Evolutionary conservation across 1,284 basidiomycete species (phyloP), one percentile per base, ranked within the genome.

Genomic region (Naganishia sp.): DNA sequence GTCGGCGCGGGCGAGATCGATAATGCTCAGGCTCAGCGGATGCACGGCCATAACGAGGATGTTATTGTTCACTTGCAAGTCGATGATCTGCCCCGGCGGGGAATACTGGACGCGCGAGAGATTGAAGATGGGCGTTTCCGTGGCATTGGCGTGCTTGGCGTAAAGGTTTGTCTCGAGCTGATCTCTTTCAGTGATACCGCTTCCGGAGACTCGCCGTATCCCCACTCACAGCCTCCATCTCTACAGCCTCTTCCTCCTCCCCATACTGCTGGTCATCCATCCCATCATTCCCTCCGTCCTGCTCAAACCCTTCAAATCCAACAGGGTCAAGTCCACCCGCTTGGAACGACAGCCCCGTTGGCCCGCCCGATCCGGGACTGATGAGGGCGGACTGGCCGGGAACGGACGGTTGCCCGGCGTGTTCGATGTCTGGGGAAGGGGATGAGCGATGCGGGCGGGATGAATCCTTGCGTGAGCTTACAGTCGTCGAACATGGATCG

Each of bases 21-120:
- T 92, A 69, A 93, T 85, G 60, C 92, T 86, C 43, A 94, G 82
- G 35, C 85, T 77, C 70, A 93, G 89, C 42, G 89, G 88, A n/a
- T 84, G 80, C 0, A 92, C 81, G 0, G 87, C 90, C 86, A 94
- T 92, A 61, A 87, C 88, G 53, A 97, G 85, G 72, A 90, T 83
- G 77, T 95, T 93, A 56, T 90, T 92, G 67, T 88, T 88, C 64
- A 94, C 89, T 21, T 87, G 88, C 52, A 96, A 85, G 57, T 87
- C 86, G 43, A 90, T 79, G 28, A 97, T 84, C 23, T 88, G 84
- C 1, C 91, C 89, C 21, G 92, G 89, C 42, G 93, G 88, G 1
- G 88, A 86, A 76, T 90, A 94, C 80, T 96, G 94, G 11, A 96
- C 92, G 69, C 87, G 84, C 56, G 88, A 89, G 18, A 94, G 85